A percentile compares a stretch with the other conserved stretches of the same genome.
Evolutionary conservation across 345 rosid genomes (phyloP).

Genomic region (Carallia brachiata): DNA sequence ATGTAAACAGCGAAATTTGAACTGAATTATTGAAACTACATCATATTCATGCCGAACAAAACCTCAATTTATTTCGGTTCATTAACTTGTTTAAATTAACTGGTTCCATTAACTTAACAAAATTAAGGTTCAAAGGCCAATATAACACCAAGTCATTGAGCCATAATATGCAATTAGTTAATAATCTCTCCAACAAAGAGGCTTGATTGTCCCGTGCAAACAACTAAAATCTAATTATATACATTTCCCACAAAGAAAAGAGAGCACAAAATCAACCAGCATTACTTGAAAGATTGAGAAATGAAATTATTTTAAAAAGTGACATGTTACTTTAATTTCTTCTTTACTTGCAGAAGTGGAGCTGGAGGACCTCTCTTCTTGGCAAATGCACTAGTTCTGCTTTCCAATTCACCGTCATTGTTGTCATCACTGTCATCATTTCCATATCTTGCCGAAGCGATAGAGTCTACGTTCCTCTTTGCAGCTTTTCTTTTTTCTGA

Average conservation of each 20-base stretch:
- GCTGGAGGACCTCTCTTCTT: slow-evolving; percentile 33
- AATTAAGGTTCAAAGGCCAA: too few species aligned
- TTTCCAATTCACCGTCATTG: slow-evolving; percentile 38
- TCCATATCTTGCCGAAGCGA: slow-evolving; percentile 15
- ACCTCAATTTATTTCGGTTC: too few species aligned
- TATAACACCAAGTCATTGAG: too few species aligned
- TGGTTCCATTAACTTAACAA: too few species aligned
- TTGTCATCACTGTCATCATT: slow-evolving; percentile 29
- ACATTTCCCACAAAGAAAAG: not conserved
- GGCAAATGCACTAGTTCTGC: slow-evolving; percentile 37
- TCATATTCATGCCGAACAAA: too few species aligned
- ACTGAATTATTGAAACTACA: too few species aligned
- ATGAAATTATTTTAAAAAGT: not conserved
- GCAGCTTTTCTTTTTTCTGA: slow-evolving; percentile 52
- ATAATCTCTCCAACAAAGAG: not conserved
- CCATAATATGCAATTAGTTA: too few species aligned
- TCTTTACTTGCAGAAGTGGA: slow-evolving; percentile 19
- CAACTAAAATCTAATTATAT: not conserved
- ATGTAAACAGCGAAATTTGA: too few species aligned
- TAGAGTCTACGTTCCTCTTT: slow-evolving; percentile 21
- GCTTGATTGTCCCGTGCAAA: not conserved
- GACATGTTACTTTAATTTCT: slow-evolving; percentile 26
- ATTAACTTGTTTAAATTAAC: too few species aligned
- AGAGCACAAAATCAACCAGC: not conserved
- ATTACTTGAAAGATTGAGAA: not conserved